Evolutionary conservation across 805 yeast species (phyloP).

Genomic region (Hanseniaspora vineae): DNA sequence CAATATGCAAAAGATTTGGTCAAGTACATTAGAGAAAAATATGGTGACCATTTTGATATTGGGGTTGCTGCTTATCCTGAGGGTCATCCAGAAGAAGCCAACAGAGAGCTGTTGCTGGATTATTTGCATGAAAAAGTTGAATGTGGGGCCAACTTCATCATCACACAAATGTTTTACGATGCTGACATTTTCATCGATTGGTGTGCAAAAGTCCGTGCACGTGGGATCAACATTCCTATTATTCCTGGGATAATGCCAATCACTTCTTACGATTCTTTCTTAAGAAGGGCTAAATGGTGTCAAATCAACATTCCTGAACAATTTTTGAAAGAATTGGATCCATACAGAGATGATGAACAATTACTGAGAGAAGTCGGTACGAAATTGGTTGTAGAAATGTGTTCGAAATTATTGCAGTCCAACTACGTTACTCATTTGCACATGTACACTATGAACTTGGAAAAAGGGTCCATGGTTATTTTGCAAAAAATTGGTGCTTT

Average conservation of each 20-base stretch:
- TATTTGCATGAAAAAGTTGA: conserved; percentile 81
- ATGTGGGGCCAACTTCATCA: conserved; percentile 85
- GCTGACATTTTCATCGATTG: conserved; percentile 73
- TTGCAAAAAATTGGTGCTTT: conserved; percentile 51
- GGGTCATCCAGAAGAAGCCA: conserved; percentile 73
- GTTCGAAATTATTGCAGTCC: conserved; percentile 53
- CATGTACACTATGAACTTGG: conserved; percentile 95
- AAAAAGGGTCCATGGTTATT: conserved; percentile 79
- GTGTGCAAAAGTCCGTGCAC: conserved; percentile 58
- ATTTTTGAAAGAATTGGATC: conserved; percentile 58
- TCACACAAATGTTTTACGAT: conserved; percentile 96
- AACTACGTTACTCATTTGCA: conserved; percentile 78
- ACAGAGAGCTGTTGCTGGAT: conserved; percentile 36
- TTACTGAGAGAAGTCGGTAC: conserved; percentile 79
- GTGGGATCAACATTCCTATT: conserved; percentile 73
- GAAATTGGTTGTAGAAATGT: conserved; percentile 71
- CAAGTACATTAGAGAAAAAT: conserved; percentile 54
- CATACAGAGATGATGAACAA: conserved; percentile 82
- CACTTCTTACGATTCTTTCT: conserved; percentile 82
- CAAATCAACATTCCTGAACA: conserved; percentile 66
- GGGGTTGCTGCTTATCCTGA: conserved; percentile 98
- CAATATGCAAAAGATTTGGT: conserved; percentile 80
- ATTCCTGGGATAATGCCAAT: conserved; percentile 99
- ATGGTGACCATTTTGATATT: conserved; percentile 82
- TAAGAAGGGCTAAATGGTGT: conserved; percentile 93